A percentile compares a stretch with the other conserved stretches of the same genome.
phyloP scores from a whole-genome alignment of 768 basidiomycete genomes.

The Mycena vulgaris region DNA sequence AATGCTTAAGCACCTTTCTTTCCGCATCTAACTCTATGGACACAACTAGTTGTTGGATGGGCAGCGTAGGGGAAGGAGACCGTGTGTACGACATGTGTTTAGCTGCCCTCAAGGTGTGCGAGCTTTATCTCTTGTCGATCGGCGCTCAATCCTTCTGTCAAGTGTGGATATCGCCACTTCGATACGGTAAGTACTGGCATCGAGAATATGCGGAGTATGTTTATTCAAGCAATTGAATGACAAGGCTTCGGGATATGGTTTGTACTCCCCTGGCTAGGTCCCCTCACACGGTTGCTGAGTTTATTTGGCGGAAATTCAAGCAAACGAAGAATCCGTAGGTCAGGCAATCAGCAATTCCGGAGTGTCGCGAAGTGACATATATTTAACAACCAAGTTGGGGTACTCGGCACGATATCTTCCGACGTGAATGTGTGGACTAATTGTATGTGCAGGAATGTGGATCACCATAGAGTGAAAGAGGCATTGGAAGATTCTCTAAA shows the following conservation, averaged over 20 bases:
- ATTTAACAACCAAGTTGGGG: conserved; percentile 65
- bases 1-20: conserved; percentile 43
- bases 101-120: conserved; percentile 53
- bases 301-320: conserved; percentile 38
- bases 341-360: conserved; percentile 61
- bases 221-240: not conserved
- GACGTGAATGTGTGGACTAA: not conserved
- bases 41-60: conserved; percentile 58
- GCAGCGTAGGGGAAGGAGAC: conserved; percentile 51
- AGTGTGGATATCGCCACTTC: conserved; percentile 65
- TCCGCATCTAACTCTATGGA: not conserved
- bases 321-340: conserved; percentile 64
- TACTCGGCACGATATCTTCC: not conserved
- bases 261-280: not conserved
- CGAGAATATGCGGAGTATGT: not conserved
- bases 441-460: conserved; percentile 33
- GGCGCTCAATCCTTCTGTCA: not conserved
- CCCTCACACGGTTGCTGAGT: not conserved
- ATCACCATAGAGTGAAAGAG: conserved; percentile 52
- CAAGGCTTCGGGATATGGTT: conserved; percentile 48
- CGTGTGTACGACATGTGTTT: conserved; percentile 56
- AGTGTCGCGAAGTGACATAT: conserved; percentile 62
- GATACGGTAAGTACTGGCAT: conserved; percentile 50
- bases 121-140: not conserved
- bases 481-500: conserved; percentile 56